Evolutionary conservation across 176 grass and related monocot genomes (phyloP), one percentile per base, ranked within the genome.

Genomic region (Ananas comosus): DNA sequence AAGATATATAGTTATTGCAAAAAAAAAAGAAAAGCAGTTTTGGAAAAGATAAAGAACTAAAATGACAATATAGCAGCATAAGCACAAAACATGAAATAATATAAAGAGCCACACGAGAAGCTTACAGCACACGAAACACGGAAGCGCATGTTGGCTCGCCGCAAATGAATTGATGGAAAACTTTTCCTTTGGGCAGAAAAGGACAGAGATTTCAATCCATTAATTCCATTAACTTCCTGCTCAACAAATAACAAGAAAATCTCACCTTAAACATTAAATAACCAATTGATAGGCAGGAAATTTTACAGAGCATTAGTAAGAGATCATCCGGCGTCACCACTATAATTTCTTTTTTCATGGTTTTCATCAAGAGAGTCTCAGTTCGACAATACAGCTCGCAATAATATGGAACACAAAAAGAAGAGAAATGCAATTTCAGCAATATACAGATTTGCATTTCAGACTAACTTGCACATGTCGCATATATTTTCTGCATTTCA

Each of bases 101-200:
- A n/a, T 70, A 56, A 1, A 13, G 11, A 64, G 27, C 13, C 13
- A 49, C 3, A 53, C 47, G 10, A 76, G 51, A 29, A 66, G 77
- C 80, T 80, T 49, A 88, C 80, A 0, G 73, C 29, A 53, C 58
- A 88, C 54, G 56, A 83, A 80, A 80, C 51, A 52, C 57, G 65
- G 53, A 73, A 74, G 76, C 80, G 76, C 63, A 73, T 75, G 0
- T 77, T 65, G 56, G 69, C 10, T 18, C 56, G 63, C 28, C 83
- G 85, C 48, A 88, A 16, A 69, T 65, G 65, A 66, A 88, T 74
- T 63, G 76, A 73, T 13, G 65, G 48, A 53, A 70, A 73, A 1
- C 77, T 73, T 69, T 76, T 88, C 33, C 42, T 83, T 48, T 3
- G 51, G 13, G 73, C 1, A 9, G 81, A 66, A 78, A 88, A 74